Evolutionary conservation across 495 filamentous ascomycete species (phyloP).

Genomic region (Tuber melanosporum): DNA sequence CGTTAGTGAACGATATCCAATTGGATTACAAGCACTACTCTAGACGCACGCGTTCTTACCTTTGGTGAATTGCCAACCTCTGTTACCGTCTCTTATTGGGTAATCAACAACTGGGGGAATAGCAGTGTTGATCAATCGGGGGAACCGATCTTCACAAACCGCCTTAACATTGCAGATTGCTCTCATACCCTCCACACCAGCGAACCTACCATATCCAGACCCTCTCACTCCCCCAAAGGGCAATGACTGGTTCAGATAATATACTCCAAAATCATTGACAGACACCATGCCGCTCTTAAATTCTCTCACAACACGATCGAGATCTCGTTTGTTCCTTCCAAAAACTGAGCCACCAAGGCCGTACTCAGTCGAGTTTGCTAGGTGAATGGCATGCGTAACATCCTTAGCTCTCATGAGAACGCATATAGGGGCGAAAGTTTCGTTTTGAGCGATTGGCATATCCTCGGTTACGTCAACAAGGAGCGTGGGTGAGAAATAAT

Average conservation of each 20-base stretch:
- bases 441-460: conserved; percentile 81
- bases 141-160: conserved; percentile 68
- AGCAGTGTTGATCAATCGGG: conserved; percentile 56
- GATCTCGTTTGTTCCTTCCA: conserved; percentile 51
- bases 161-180: conserved; percentile 79
- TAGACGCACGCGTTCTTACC: conserved; percentile 33
- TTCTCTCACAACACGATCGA: conserved; percentile 56
- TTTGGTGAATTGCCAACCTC: conserved; percentile 53
- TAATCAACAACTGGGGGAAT: conserved; percentile 78
- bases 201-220: conserved; percentile 89
- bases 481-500: conserved; percentile 88
- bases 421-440: conserved; percentile 89
- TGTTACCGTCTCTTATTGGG: conserved; percentile 56
- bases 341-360: conserved; percentile 80
- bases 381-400: conserved; percentile 56
- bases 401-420: conserved; percentile 65
- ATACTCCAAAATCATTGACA: conserved; percentile 89
- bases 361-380: conserved; percentile 72
- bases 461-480: conserved; percentile 71
- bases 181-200: conserved; percentile 79
- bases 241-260: conserved; percentile 75
- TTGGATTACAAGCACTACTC: not conserved
- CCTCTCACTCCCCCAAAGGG: conserved; percentile 86
- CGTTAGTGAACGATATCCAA: not conserved
- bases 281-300: conserved; percentile 82